phyloP scores from a whole-genome alignment of 768 basidiomycete species.

The Xerocomus potaroensis region DNA sequence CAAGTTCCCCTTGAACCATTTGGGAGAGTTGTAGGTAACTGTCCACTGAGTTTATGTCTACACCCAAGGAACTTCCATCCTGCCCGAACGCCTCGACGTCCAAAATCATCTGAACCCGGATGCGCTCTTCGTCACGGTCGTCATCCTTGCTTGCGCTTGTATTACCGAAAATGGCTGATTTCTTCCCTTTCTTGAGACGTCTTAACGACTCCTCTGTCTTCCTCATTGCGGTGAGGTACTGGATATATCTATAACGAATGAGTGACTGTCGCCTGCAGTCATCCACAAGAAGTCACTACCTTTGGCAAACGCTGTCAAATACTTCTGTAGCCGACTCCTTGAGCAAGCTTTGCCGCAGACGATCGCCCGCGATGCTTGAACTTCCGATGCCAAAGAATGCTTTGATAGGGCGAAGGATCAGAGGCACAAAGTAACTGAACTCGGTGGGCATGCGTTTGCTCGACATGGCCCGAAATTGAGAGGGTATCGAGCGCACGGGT shows the following conservation, averaged over 20 bases:
- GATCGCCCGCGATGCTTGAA: conserved; percentile 54
- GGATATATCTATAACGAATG: conserved; percentile 56
- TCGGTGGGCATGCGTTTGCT: conserved; percentile 67
- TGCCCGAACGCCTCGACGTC: conserved; percentile 83
- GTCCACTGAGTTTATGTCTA: conserved; percentile 51
- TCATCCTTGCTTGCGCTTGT: conserved; percentile 49
- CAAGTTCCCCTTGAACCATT: conserved; percentile 48
- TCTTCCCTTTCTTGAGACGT: conserved; percentile 84
- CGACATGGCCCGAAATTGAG: conserved; percentile 85
- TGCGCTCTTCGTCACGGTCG: conserved; percentile 83
- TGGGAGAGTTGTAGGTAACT: conserved; percentile 54
- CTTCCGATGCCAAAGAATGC: conserved; percentile 63
- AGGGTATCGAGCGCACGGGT: conserved; percentile 82
- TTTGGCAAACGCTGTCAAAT: conserved; percentile 67
- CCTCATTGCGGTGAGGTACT: conserved; percentile 76
- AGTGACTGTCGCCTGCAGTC: neutral
- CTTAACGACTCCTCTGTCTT: conserved; percentile 90
- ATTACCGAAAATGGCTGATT: conserved; percentile 66
- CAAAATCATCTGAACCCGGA: conserved; percentile 73
- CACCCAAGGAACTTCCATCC: conserved; percentile 68
- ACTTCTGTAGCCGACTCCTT: conserved; percentile 53
- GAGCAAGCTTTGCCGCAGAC: conserved; percentile 53
- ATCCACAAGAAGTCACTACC: conserved; percentile 34
- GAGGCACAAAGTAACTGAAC: conserved; percentile 81
- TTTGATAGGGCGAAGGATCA: conserved; percentile 77